These are phyloP conservation scores for Phlyctochytrium arcticum DNA, from an alignment of 192 early-diverging fungal species.

Conservation along the genomic window DNA sequence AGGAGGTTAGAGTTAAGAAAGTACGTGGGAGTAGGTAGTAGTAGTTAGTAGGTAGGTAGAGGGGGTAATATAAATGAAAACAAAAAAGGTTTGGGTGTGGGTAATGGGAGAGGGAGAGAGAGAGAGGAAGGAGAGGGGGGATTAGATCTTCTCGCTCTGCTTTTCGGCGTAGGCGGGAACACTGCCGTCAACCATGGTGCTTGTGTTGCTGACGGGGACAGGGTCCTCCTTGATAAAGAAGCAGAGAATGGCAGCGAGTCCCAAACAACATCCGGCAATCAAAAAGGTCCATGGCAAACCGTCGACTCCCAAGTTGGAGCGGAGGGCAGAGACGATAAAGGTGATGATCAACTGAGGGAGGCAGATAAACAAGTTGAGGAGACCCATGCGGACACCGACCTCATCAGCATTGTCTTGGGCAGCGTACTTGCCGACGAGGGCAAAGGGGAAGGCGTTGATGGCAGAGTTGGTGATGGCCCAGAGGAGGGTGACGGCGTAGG, in stretches of 20 bases:
- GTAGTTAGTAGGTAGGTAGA: no score
- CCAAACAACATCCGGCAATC: neutral
- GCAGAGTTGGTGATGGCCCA: neutral
- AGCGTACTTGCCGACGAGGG: constrained; percentile 2
- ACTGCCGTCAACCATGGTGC: no score
- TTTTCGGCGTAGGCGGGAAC: no score
- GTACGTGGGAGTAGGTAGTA: no score
- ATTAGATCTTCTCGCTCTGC: no score
- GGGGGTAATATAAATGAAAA: no score
- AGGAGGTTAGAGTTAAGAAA: no score
- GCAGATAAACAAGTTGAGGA: constrained; percentile 2
- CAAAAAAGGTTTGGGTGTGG: no score
- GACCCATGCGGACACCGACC: constrained; percentile 2
- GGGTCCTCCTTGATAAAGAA: neutral
- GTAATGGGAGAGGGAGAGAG: no score
- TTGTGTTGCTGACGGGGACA: neutral
- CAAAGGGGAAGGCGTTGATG: constrained; percentile 1
- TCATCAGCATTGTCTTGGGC: constrained; percentile 3
- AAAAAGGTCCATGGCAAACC: constrained; percentile 1
- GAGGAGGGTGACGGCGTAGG: neutral
- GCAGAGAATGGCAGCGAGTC: neutral
- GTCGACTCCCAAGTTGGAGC: neutral
- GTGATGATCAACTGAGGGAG: constrained; percentile 1
- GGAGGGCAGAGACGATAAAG: neutral
- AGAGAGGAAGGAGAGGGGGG: no score